These are phyloP conservation scores for Blastomyces parvus DNA, from an alignment of 2,329 filamentous ascomycete species.

Conservation along the genomic window DNA sequence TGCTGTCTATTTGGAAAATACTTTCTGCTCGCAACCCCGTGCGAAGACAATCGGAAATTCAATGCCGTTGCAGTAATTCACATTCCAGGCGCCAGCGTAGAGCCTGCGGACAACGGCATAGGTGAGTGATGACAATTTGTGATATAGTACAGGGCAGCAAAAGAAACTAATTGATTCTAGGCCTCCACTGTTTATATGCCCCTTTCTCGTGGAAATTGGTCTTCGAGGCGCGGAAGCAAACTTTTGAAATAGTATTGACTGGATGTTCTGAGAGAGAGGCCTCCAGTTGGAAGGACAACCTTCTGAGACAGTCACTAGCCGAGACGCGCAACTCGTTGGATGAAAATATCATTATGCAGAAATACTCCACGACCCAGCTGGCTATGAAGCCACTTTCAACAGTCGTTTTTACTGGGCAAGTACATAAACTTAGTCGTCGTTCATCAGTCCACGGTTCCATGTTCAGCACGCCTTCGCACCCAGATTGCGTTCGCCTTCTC, in stretches of 20 bases:
- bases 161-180: conserved; percentile 37
- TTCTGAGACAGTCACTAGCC: conserved; percentile 46
- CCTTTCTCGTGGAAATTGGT: conserved; percentile 86
- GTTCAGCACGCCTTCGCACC: conserved; percentile 8
- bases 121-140: conserved; percentile 41
- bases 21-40: conserved; percentile 62
- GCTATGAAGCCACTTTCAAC: conserved; percentile 39
- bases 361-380: conserved; percentile 8
- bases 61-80: conserved; percentile 65
- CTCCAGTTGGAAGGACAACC: conserved; percentile 63
- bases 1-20: conserved; percentile 75
- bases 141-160: too few species aligned
- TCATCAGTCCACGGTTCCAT: conserved; percentile 71
- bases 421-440: conserved; percentile 41
- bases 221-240: conserved; percentile 65
- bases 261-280: conserved; percentile 77
- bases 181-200: conserved; percentile 76
- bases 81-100: conserved; percentile 55
- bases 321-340: conserved; percentile 44
- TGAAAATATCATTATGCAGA: conserved; percentile 22
- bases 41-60: conserved; percentile 58
- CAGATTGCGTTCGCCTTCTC: conserved; percentile 13
- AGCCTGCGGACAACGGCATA: conserved; percentile 65
- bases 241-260: conserved; percentile 78
- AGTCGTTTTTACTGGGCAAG: conserved; percentile 65